Evolutionary conservation across 176 grass and related monocot genomes (phyloP).

Genomic region (Carex cristatella): DNA sequence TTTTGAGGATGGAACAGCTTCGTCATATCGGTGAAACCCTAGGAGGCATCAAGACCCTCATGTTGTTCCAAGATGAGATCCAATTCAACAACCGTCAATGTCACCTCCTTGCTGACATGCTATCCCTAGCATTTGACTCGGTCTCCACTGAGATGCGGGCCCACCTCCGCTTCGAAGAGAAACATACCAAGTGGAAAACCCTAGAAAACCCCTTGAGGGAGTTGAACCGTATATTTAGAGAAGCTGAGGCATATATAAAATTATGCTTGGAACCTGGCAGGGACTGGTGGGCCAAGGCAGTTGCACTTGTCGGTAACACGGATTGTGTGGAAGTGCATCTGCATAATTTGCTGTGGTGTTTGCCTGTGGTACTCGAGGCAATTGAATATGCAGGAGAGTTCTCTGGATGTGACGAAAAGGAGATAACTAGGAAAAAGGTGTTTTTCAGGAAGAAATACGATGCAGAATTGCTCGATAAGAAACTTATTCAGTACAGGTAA

Average conservation of each 20-base stretch:
- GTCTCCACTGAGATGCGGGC: constrained; percentile 44
- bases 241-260: constrained; percentile 60
- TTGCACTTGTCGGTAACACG: constrained; percentile 37
- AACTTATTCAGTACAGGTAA: constrained; percentile 52
- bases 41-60: constrained; percentile 55
- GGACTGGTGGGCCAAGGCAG: constrained; percentile 75
- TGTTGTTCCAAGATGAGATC: constrained; percentile 69
- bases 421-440: constrained; percentile 29
- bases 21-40: constrained; percentile 63
- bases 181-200: constrained; percentile 63
- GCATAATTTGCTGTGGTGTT: constrained; percentile 69
- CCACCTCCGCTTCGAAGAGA: constrained; percentile 70
- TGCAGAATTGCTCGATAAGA: constrained; percentile 52
- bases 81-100: constrained; percentile 81
- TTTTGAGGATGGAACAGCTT: constrained; percentile 75
- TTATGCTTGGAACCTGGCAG: constrained; percentile 54
- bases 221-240: constrained; percentile 67
- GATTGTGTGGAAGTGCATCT: constrained; percentile 75
- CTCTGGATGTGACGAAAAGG: constrained; percentile 43
- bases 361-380: constrained; percentile 70
- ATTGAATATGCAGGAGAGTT: constrained; percentile 53
- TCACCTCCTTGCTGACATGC: constrained; percentile 59
- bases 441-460: constrained; percentile 71
- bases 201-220: constrained; percentile 61
- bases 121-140: constrained; percentile 47